These are phyloP conservation scores for Berberis thunbergii DNA, from an alignment of 164 flowering plant species.

Conservation along the genomic window DNA sequence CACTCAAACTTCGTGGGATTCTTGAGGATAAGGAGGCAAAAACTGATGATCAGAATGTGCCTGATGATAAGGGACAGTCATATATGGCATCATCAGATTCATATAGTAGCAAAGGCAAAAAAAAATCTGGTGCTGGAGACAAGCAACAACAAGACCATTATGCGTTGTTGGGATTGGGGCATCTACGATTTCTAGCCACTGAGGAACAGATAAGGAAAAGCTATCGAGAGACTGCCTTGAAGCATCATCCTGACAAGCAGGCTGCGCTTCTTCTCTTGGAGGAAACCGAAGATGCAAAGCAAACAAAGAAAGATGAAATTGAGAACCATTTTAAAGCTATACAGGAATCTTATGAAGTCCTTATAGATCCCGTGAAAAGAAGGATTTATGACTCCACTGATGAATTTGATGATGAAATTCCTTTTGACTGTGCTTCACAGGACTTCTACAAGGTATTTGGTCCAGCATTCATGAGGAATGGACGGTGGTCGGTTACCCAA, in stretches of 20 bases:
- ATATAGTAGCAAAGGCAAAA: constrained; percentile 74
- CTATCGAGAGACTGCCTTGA: constrained; percentile 46
- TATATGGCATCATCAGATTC: constrained; percentile 57
- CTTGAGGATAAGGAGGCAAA: constrained; percentile 33
- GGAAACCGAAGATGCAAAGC: constrained; percentile 81
- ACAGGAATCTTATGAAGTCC: constrained; percentile 82
- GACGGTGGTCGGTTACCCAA: constrained; percentile 77
- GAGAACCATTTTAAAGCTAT: constrained; percentile 75
- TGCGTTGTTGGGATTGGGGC: constrained; percentile 75
- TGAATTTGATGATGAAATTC: constrained; percentile 92
- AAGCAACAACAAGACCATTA: constrained; percentile 86
- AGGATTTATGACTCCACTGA: constrained; percentile 91
- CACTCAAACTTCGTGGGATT: constrained; percentile 54
- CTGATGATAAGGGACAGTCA: constrained; percentile 38
- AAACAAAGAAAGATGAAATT: constrained; percentile 83
- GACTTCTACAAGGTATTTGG: constrained; percentile 91
- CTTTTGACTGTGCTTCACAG: constrained; percentile 73
- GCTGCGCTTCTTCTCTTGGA: constrained; percentile 70
- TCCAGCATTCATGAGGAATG: constrained; percentile 91
- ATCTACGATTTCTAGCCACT: constrained; percentile 70
- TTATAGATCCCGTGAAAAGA: constrained; percentile 80
- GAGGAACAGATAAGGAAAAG: constrained; percentile 60
- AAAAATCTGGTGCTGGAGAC: constrained; percentile 50
- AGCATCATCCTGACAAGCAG: constrained; percentile 51
- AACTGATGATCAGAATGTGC: constrained; percentile 18